Evolutionary conservation across 805 yeast species (phyloP), one percentile per base, ranked within the genome.

Genomic region (Yarrowia osloensis): DNA sequence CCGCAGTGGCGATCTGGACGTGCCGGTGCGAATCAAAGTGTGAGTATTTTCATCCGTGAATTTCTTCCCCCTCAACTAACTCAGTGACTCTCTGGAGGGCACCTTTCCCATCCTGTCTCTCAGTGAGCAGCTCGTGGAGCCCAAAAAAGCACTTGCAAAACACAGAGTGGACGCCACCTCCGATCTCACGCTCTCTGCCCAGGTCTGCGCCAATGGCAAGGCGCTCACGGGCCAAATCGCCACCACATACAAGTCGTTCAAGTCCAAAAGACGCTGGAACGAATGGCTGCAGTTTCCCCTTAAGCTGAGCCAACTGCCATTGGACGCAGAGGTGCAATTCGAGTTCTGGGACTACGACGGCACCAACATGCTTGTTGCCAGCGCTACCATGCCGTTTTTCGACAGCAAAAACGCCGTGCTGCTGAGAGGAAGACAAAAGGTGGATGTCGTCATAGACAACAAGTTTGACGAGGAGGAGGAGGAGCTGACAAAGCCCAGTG

Each of bases 261-360:
- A 80, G 68, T 67, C 71, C 28, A 55, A 69, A 35, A 83, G 83
- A 73, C 83, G 74, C 57, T 91, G 95, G 93, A 84, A 88, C 71
- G 85, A 86, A 68, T 88, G 91, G 89, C 76, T 91, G 22, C 82
- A 84, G 54, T 75, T 95, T 55, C 94, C 98, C 0, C 82, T 93
- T 2, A 81, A 82, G 66, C 85, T 89, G 70, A 83, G 84, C 65
- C 95, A 91, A 72, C 75, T 94, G n/a, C 88, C 90, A 2, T 74
- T 86, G 40, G 83, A 84, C 46, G 77, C 95, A 4, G 82, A 81
- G 69, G 74, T 93, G 19, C 82, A 83, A 65, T 79, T 95, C 26
- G 81, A 84, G 1, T 70, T 92, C 1, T 89, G 88, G 85, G 96
- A 90, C 70, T 87, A 85, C 68, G 83, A 84, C 33, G 85, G 86